phyloP scores from a whole-genome alignment of 345 rosid species.

The Turritis glabra region DNA sequence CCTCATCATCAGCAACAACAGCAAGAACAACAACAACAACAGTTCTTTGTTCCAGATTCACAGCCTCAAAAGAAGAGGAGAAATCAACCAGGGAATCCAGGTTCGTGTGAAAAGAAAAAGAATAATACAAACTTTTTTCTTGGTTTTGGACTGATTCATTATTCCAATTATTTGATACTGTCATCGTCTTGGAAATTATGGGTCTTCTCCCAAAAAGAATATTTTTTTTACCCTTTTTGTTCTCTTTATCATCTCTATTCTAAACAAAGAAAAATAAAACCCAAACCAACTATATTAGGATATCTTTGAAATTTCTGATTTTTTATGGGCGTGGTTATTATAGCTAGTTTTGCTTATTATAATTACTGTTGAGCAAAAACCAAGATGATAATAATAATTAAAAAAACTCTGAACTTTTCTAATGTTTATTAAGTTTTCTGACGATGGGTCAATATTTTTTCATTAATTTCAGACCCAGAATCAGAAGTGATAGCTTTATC shows the following conservation, averaged over 20 bases:
- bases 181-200: constrained; percentile 36
- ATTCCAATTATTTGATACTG: constrained; percentile 36
- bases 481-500: constrained; percentile 90
- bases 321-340: not conserved
- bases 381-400: not conserved
- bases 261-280: not conserved
- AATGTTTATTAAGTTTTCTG: constrained; percentile 1
- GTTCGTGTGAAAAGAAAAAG: constrained; percentile 34
- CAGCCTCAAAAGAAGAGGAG: constrained; percentile 66
- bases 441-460: not conserved
- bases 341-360: not conserved
- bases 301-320: not conserved
- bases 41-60: constrained; percentile 51
- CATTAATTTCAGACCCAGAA: constrained; percentile 63
- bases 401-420: not conserved
- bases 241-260: constrained; percentile 25
- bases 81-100: constrained; percentile 94
- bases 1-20: constrained; percentile 30
- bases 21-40: constrained; percentile 45
- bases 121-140: not conserved
- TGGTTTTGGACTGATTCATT: constrained; percentile 32
- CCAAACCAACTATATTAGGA: not conserved
- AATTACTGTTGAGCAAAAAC: not conserved
- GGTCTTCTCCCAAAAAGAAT: constrained; percentile 31
- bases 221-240: constrained; percentile 36